Evolutionary conservation across 352 stramenopile species (phyloP).

Genomic region (Phytophthora ohioensis): DNA sequence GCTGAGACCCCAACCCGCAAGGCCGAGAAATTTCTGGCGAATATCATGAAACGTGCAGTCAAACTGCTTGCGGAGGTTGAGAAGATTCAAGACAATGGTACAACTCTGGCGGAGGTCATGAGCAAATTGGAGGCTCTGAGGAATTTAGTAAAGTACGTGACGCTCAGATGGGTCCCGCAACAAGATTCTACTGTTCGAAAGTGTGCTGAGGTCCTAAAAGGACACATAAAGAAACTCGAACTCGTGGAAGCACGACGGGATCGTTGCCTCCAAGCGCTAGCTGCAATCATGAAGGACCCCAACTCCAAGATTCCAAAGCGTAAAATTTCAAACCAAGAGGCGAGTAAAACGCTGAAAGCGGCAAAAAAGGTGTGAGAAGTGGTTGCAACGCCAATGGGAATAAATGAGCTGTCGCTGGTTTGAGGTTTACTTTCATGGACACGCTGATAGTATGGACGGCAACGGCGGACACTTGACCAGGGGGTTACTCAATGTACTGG

Average conservation of each 20-base stretch:
- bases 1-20: neutral
- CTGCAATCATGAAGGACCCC: neutral
- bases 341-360: neutral
- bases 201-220: neutral
- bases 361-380: neutral
- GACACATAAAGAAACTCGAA: slow-evolving; percentile 1
- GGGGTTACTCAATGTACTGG: no score
- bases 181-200: slow-evolving; percentile 5
- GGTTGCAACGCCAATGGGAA: no score
- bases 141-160: neutral
- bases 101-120: neutral
- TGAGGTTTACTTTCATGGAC: no score
- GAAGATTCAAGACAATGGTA: neutral
- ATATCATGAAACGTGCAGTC: neutral
- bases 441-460: no score
- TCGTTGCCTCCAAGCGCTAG: neutral
- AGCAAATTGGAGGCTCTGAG: neutral
- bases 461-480: no score
- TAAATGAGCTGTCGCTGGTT: no score
- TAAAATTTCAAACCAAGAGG: neutral
- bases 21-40: neutral
- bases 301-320: neutral
- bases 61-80: neutral
- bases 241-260: neutral
- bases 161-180: neutral